Percentiles rank a stretch among this genome's conserved stretches.
phyloP scores from a whole-genome alignment of 257 asterid species.

The Primulina eburnea region DNA sequence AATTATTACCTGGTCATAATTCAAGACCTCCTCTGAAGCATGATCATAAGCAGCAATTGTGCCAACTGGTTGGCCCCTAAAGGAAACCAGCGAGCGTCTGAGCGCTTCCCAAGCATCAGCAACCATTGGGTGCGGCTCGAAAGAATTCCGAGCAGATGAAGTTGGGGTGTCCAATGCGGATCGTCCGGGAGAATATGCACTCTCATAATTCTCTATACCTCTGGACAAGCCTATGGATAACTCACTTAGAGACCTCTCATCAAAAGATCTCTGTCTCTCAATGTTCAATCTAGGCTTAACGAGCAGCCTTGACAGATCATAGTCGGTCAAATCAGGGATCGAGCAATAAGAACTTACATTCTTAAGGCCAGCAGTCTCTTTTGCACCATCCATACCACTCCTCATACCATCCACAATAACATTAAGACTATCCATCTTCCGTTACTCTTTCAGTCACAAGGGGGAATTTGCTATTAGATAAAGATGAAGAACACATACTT shows the following conservation, averaged over 20 bases:
- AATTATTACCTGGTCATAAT: constrained; percentile 68
- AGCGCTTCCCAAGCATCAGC: constrained; percentile 88
- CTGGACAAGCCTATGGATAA: constrained; percentile 52
- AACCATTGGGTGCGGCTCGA: constrained; percentile 83
- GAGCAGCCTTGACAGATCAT: constrained; percentile 58
- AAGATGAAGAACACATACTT: not conserved
- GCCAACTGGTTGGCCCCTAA: constrained; percentile 79
- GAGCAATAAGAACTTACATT: constrained; percentile 64
- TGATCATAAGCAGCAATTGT: constrained; percentile 84
- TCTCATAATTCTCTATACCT: constrained; percentile 53
- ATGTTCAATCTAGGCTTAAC: constrained; percentile 61
- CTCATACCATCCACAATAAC: constrained; percentile 24
- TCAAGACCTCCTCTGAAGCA: constrained; percentile 76
- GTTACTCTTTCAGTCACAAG: constrained; percentile 24
- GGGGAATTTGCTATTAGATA: constrained; percentile 9
- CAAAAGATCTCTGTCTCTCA: constrained; percentile 69
- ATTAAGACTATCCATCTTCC: constrained; percentile 29
- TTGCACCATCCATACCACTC: constrained; percentile 35
- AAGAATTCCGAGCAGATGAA: constrained; percentile 57
- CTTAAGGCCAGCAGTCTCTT: constrained; percentile 39
- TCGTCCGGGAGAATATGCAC: constrained; percentile 58
- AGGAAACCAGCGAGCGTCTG: constrained; percentile 59
- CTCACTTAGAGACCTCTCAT: constrained; percentile 77
- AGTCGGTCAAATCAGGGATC: constrained; percentile 58
- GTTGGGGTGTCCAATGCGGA: constrained; percentile 55